Evolutionary conservation across 2,329 filamentous ascomycete genomes (phyloP), one percentile per base, ranked within the genome.

Genomic region (Microdochium nivale): DNA sequence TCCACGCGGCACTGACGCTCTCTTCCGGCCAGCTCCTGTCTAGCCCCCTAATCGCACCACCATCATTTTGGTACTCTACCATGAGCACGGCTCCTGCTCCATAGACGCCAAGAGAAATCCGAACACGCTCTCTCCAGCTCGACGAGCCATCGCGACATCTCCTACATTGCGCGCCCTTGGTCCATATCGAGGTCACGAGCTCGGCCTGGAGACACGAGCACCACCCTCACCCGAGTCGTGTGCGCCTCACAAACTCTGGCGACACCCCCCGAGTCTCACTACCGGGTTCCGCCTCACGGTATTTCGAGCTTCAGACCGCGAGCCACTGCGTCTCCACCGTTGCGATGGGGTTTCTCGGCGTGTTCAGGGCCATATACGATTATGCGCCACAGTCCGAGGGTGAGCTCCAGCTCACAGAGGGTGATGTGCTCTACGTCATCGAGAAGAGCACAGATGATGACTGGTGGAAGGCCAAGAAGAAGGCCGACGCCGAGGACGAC

Each of bases 391-490:
- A 95, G 69, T 84, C 83, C 60, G 86, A 89, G 62, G 87, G 87
- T 58, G 92, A 97, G 79, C 79, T 97, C 55, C 79, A 85, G 57
- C 87, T 97, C 62, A 75, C 73, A 52, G 91, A 96, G 64, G 90
- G 90, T 53, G 92, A 96, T 70, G 67, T 96, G 56, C 81, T 97
- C 54, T 96, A 91, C 69, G 78, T 96, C 53, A 72, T 95, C 52
- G 89, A 95, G 62, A 95, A 95, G 73, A 87, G 83, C 57, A 67
- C 72, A 49, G 84, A 88, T 32, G 79, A 83, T 84, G 71, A 90
- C 66, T 97, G 94, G 94, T 97, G 94, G 94, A 94, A 86, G 69
- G 90, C 88, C 48, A 96, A 95, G 77, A 96, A 95, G 77, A 89
- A 86, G 73, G 90, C 90, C 57, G 81, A 80, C 30, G 79, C 75